phyloP scores from a whole-genome alignment of 495 filamentous ascomycete species.

The Ramalina peruviana region DNA sequence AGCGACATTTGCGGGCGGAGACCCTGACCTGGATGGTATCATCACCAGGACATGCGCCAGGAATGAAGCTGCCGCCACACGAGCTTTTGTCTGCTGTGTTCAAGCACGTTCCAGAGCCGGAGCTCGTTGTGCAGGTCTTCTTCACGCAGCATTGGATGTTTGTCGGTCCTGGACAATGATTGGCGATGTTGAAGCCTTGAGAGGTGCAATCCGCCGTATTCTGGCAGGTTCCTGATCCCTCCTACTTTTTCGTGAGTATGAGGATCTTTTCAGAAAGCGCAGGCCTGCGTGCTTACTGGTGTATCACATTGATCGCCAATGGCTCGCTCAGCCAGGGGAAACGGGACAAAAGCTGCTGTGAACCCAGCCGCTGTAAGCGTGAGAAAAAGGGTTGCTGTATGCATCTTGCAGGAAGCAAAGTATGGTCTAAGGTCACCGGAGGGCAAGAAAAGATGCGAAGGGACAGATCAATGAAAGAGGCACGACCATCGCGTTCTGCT shows the following conservation, averaged over 20 bases:
- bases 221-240: slow-evolving; percentile 7
- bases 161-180: slow-evolving; percentile 3
- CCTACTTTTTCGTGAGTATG: background rate
- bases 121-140: slow-evolving; percentile 4
- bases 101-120: slow-evolving; percentile 7
- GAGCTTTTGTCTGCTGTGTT: slow-evolving; percentile 3
- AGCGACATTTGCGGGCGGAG: background rate
- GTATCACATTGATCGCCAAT: slow-evolving; percentile 1
- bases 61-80: slow-evolving; percentile 4
- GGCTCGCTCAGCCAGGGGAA: background rate
- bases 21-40: slow-evolving; percentile 3
- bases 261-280: background rate
- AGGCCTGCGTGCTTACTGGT: background rate
- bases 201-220: slow-evolving; percentile 2
- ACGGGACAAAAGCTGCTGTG: slow-evolving; percentile 1
- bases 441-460: no score
- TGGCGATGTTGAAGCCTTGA: slow-evolving; percentile 7
- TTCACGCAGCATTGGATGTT: slow-evolving; percentile 11
- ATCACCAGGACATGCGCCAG: slow-evolving; percentile 6
- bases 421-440: background rate
- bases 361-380: background rate
- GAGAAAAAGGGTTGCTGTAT: background rate
- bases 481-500: no score
- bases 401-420: background rate
- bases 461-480: no score